Base-by-base conservation (phyloP, 2,329 filamentous ascomycete species). In the Celoporthe dispersa region DNA sequence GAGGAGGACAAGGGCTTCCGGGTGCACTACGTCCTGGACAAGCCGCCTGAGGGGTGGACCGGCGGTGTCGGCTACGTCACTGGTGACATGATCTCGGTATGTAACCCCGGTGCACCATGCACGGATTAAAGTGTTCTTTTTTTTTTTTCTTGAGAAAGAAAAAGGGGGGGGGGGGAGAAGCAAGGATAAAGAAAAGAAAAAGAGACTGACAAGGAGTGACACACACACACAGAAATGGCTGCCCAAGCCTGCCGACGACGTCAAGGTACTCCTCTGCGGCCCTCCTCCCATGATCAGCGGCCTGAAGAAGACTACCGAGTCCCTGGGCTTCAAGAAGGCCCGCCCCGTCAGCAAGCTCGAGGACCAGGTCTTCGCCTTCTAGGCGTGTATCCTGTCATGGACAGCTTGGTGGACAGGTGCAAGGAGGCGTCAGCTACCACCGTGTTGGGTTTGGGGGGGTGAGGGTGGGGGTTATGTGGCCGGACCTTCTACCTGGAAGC, bases 331-430 rank as follows among this genome's bases (percentile, higher is more conserved):
- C 86, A 88, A 93, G 79, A 98, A 98, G 87, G 93, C 96, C 57
- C 90, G 91, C 72, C 94, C 95, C 60, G 94, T 98, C 77, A 98
- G 94, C 90, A 98, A 98, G 89, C 90, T 98, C 67, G 92, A 95
- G 80, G 96, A 99, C 81, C 96, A 98, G 83, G 93, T 99, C 75
- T 99, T 99, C 85, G 94, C 93, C 79, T 99, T 99, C 94, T 92
- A 82, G 77, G 64, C 44, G 12, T n/a, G 1, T 9, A 37, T 31
- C 11, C 5, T 16, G 28, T 31, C 28, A 33, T 12, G 53, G 37
- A 63, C 44, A 66, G 37, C 53, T 14, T 25, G 9, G n/a, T 3
- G 53, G 31, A 16, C 48, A 66, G 59, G 7, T 53, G 55, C 39
- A 19, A 65, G 14, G 12, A 28, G 39, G 22, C 7, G 22, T 28